These are phyloP conservation scores for Kandelia obovata DNA, from an alignment of 345 rosid genomes.

Conservation along the genomic window DNA sequence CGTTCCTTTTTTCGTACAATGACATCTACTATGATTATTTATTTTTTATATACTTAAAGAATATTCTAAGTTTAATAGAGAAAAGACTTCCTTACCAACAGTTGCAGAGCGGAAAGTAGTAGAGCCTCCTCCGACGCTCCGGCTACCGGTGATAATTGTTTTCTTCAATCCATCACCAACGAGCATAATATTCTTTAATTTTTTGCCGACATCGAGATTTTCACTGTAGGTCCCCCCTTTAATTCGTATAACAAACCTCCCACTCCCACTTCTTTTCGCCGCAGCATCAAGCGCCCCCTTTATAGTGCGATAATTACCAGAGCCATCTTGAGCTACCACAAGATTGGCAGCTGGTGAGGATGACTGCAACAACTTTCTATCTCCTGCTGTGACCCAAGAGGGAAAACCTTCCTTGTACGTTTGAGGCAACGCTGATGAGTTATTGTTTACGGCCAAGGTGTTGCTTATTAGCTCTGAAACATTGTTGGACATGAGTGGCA, in stretches of 20 bases:
- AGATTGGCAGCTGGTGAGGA: slow-evolving; percentile 39
- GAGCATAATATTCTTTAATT: slow-evolving; percentile 61
- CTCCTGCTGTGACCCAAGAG: slow-evolving; percentile 58
- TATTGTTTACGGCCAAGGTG: slow-evolving; percentile 53
- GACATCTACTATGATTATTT: too few species aligned
- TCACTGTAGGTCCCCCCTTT: slow-evolving; percentile 69
- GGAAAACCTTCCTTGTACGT: slow-evolving; percentile 52
- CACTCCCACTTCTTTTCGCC: slow-evolving; percentile 43
- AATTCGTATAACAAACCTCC: slow-evolving; percentile 63
- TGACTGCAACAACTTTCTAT: slow-evolving; percentile 54
- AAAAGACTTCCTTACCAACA: slow-evolving; percentile 50
- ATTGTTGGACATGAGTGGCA: slow-evolving; percentile 63
- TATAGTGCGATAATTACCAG: slow-evolving; percentile 54
- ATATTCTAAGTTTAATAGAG: background rate
- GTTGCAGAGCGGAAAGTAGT: slow-evolving; percentile 86
- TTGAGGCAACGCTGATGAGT: slow-evolving; percentile 28
- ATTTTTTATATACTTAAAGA: too few species aligned
- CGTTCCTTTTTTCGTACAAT: too few species aligned
- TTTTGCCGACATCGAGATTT: slow-evolving; percentile 50
- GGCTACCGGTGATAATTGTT: slow-evolving; percentile 65
- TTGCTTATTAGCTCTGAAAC: slow-evolving; percentile 62
- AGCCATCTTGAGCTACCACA: slow-evolving; percentile 74
- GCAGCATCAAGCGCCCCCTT: slow-evolving; percentile 65
- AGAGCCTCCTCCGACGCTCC: slow-evolving; percentile 65
- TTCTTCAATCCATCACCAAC: slow-evolving; percentile 64